These are phyloP conservation scores for Funneliformis caledonium DNA, from an alignment of 371 early-diverging fungal species.

Conservation along the genomic window DNA sequence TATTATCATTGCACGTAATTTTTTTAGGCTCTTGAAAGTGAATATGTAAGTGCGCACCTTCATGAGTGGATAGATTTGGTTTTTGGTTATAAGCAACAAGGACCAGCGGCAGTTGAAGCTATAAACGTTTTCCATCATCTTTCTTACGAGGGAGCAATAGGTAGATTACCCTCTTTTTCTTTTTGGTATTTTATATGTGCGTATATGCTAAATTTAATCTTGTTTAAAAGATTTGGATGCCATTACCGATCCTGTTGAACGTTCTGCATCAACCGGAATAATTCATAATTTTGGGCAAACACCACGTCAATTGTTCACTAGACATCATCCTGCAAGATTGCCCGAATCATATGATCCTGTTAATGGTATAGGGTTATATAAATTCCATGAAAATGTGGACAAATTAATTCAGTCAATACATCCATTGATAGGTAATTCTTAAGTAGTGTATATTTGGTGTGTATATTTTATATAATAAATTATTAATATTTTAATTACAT, in stretches of 20 bases:
- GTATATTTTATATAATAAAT: neutral
- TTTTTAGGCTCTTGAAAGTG: slow-evolving; percentile 83
- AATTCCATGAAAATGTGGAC: slow-evolving; percentile 58
- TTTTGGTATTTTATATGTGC: neutral
- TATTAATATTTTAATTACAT: neutral
- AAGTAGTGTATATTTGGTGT: neutral
- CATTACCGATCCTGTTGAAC: slow-evolving; percentile 87
- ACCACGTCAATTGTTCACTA: slow-evolving; percentile 81
- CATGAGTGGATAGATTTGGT: slow-evolving; percentile 93
- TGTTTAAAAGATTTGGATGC: slow-evolving; percentile 73
- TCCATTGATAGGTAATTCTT: slow-evolving; percentile 57
- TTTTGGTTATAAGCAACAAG: slow-evolving; percentile 90
- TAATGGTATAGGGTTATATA: slow-evolving; percentile 51
- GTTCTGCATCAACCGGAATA: slow-evolving; percentile 88
- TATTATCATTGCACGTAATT: slow-evolving; percentile 17
- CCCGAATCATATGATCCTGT: slow-evolving; percentile 49
- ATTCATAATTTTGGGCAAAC: slow-evolving; percentile 97
- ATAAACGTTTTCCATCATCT: slow-evolving; percentile 90
- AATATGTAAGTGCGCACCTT: slow-evolving; percentile 82
- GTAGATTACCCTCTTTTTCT: slow-evolving; percentile 39
- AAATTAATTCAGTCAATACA: slow-evolving; percentile 60
- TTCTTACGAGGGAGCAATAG: slow-evolving; percentile 91
- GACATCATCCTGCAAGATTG: slow-evolving; percentile 70
- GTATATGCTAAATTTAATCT: neutral
- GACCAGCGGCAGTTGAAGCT: slow-evolving; percentile 78